Base-by-base conservation (phyloP, 306 rosid species). In the Sophora flavescens region DNA sequence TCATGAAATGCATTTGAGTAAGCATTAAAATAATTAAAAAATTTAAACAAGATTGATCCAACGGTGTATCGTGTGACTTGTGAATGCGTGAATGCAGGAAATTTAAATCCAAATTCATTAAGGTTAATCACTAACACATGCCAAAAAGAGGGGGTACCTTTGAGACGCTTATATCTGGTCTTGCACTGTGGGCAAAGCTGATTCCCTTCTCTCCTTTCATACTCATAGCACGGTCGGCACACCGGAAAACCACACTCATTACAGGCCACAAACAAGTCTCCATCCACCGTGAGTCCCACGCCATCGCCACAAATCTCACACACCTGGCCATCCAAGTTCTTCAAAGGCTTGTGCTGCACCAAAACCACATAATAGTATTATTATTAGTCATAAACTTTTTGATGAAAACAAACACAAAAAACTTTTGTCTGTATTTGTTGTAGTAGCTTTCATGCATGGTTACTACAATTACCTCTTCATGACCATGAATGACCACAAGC, bases 241-340 rank as follows among this genome's bases (percentile, higher is more conserved):
- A 72, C 89, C 0, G 96, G 96, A 74, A 90, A 90, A 8, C 96
- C 96, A 72, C 96, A 90, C 83, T 90, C 96, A 64, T 90, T 90
- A 75, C 96, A 90, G 26, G 96, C 96, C 22, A 90, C 92, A 63
- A 90, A 90, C 82, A 90, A 62, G 68, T 90, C 96, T 63, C 96
- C 93, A 47, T 85, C 93, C 74, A 90, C 96, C 0, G 89, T 90
- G n/a, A 88, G n/a, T 38, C 96, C 96, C 58, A 88, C 93, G 2
- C 80, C 91, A 53, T 90, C 96, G 0, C 96, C 93, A 33, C 96
- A 90, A 52, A 90, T 90, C 91, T 90, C 96, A 75, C 96, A 90
- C 36, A 86, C 87, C 58, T 90, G 91, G n/a, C 96, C 96, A 50
- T 90, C 96, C 88, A 88, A 79, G 83, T 90, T 90, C 88, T 87